Evolutionary conservation across 371 early-diverging fungal genomes (phyloP).

Genomic region (Mortierella sp.): DNA sequence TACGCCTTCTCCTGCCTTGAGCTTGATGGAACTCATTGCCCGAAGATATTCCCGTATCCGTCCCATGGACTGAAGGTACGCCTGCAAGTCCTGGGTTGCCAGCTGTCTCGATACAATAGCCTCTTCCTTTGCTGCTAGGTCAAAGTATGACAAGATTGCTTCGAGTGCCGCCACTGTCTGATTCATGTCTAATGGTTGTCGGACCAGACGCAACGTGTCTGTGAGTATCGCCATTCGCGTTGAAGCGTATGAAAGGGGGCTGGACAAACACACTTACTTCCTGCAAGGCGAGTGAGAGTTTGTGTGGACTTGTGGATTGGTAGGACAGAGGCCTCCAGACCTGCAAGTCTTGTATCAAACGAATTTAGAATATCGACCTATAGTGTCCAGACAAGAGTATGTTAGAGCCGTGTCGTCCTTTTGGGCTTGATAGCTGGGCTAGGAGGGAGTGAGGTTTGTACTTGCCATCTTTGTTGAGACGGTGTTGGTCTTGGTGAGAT

Average conservation of each 20-base stretch:
- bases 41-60: constrained; percentile 67
- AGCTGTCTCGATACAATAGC: constrained; percentile 70
- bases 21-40: constrained; percentile 60
- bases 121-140: constrained; percentile 81
- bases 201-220: too few relatives aligned
- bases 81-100: constrained; percentile 59
- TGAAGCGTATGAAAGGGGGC: background rate
- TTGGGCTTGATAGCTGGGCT: too few relatives aligned
- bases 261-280: constrained; percentile 64
- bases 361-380: constrained; percentile 77
- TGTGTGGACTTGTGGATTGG: constrained; percentile 92
- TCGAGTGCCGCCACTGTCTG: constrained; percentile 76
- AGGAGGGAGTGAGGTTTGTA: too few relatives aligned
- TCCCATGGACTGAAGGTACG: constrained; percentile 65
- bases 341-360: constrained; percentile 85
- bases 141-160: constrained; percentile 80
- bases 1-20: constrained; percentile 65
- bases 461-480: constrained; percentile 51
- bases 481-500: constrained; percentile 48
- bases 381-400: background rate
- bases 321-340: constrained; percentile 82
- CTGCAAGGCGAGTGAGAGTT: constrained; percentile 81
- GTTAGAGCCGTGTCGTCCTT: background rate
- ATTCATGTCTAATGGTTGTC: constrained; percentile 70
- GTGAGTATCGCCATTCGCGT: too few relatives aligned